Base-by-base conservation (phyloP, 371 early-diverging fungal genomes). In the Mortierella sp. region DNA sequence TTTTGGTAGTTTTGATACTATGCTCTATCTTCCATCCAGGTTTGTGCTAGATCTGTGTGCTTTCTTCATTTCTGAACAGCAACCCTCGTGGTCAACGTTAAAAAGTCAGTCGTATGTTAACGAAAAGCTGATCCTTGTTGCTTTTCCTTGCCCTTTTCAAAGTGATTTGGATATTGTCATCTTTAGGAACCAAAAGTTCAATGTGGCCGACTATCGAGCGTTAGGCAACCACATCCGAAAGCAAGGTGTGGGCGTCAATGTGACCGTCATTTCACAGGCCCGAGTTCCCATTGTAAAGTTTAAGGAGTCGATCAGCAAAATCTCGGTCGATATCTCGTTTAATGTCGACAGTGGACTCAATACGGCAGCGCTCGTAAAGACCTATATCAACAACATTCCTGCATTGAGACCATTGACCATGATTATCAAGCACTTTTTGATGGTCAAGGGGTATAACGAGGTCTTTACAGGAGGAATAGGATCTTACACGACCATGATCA, bases 201-300 rank as follows among this genome's bases (percentile, higher is more conserved):
- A 5, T 37, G 37, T 37, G 5, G 9, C 5, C 9, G 37, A 37
- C 9, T 37, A 37, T 9, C 37, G 37, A 37, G 37, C 37, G 9
- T 9, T 37, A 9, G 37, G 37, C 37, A 37, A 37, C 37, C 9
- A 37, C 9, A 3, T 37, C 37, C 37, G 37, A 37, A 37, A 37
- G 37, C 3, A 37, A 9, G 37, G 37, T 3, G 9, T 88, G 12
- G 68, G 76, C 15, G 19, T 9, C 0, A 61, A 66, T 21, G 57
- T 85, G 43, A 68, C 70, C 26, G 81, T 84, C 18, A 83, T 88
- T 64, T 59, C 81, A 16, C 62, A 71, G 18, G 88, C 88, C 3
- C 82, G 93, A 81, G 96, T 98, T 4, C 99, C 99, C 6, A 95
- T 99, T 57, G 89, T 99, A 64, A 99, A 99, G 82, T 90, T 91